These are phyloP conservation scores for Paramyrothecium roridum DNA, from an alignment of 2,329 filamentous ascomycete genomes.

Conservation along the genomic window DNA sequence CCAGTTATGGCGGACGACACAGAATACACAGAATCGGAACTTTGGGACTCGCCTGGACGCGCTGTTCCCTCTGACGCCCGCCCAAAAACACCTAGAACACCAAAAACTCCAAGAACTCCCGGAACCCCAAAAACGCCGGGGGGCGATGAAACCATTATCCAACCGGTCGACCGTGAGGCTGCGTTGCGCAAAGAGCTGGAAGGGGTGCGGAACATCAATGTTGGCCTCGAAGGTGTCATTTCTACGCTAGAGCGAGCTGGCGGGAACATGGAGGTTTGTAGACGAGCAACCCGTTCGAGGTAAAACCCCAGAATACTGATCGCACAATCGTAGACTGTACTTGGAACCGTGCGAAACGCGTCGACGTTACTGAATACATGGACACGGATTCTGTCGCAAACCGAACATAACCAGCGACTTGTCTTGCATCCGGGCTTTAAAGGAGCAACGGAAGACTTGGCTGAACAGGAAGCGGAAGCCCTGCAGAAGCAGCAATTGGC, in stretches of 20 bases:
- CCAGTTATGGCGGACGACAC: slow-evolving; percentile 39
- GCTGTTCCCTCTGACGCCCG: slow-evolving; percentile 23
- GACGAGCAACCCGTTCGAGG: background rate
- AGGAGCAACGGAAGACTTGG: slow-evolving; percentile 80
- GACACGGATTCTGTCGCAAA: slow-evolving; percentile 94
- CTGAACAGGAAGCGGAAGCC: slow-evolving; percentile 82
- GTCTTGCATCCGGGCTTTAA: slow-evolving; percentile 88
- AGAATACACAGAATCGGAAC: slow-evolving; percentile 45
- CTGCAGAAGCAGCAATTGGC: slow-evolving; percentile 70
- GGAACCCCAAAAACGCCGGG: slow-evolving; percentile 44
- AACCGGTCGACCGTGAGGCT: slow-evolving; percentile 65
- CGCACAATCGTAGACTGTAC: slow-evolving; percentile 59
- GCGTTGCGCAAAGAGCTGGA: slow-evolving; percentile 76
- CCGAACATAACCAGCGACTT: slow-evolving; percentile 93
- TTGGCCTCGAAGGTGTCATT: slow-evolving; percentile 77
- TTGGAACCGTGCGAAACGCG: slow-evolving; percentile 79
- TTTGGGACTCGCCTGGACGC: slow-evolving; percentile 42
- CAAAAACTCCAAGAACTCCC: slow-evolving; percentile 47
- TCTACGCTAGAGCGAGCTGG: slow-evolving; percentile 68
- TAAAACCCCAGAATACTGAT: slow-evolving; percentile 8
- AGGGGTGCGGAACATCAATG: slow-evolving; percentile 81
- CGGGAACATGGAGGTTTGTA: slow-evolving; percentile 69
- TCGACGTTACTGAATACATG: slow-evolving; percentile 90
- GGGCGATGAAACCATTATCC: slow-evolving; percentile 31
- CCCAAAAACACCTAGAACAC: slow-evolving; percentile 35